Evolutionary conservation across 352 stramenopile genomes (phyloP), one percentile per base, ranked within the genome.

Genomic region (Phytophthora sojae): DNA sequence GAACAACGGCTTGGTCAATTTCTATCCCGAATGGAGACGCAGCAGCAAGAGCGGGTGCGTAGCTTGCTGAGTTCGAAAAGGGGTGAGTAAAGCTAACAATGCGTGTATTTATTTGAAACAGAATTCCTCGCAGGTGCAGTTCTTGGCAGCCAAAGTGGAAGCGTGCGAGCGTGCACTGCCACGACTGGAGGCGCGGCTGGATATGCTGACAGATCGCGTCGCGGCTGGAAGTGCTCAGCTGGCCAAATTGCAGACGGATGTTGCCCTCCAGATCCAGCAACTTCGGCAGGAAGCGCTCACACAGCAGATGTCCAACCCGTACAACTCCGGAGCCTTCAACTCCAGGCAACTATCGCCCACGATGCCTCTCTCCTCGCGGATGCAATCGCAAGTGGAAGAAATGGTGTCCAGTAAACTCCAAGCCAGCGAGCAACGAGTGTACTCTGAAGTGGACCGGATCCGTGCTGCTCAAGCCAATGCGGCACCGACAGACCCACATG

Each of bases 161-260:
- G 69, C 81, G 0, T 91, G 81, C 35, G 83, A 91, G 57, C 79
- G 83, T n/a, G 80, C 81, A 4, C 73, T 91, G n/a, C 81, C 83
- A 8, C 76, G 83, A 7, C 60, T 91, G 11, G 83, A 93, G 30
- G 76, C 81, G 14, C 83, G 85, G 0, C 59, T 93, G 23, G 83
- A 93, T 56, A 79, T 85, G 19, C 74, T 93, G 4, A 73, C 85
- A 17, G 83, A 93, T 26, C 77, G 82, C 5, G 79, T 91, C 19
- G 78, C 81, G 4, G 76, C 74, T 0, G 77, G 76, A 11, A 77
- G 59, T 44, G 80, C 80, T 1, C 82, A 86, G 53, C 26, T 87
- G 19, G 30, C 64, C 14, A 85, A 87, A 57, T 42, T 89, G 21
- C 81, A 88, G 67, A 78, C 51, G 29, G 75, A 86, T 6, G 54